Evolutionary conservation across 1,284 basidiomycete genomes (phyloP).

Genomic region (Cerrena zonata): DNA sequence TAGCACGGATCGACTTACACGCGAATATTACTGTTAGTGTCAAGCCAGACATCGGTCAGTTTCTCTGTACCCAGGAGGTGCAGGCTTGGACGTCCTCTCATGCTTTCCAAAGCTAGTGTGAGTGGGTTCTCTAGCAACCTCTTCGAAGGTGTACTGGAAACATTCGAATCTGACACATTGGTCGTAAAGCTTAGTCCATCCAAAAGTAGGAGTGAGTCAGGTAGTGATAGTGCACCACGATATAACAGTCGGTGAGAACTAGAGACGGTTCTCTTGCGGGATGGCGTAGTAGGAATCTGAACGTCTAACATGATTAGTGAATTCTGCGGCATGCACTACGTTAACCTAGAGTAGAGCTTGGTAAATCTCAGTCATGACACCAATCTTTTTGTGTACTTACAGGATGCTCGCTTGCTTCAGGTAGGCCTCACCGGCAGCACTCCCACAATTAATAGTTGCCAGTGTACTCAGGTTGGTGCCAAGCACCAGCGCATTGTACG

Average conservation of each 20-base stretch:
- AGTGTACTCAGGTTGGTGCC: too few species aligned
- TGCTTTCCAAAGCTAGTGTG: constrained; percentile 68
- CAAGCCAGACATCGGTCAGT: constrained; percentile 52
- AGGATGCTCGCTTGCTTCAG: too few species aligned
- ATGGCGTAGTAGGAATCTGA: background rate
- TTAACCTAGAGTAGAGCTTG: too few species aligned
- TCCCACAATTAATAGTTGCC: too few species aligned
- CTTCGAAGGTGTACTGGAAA: constrained; percentile 25
- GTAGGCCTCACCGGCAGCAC: too few species aligned
- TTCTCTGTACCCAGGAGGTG: constrained; percentile 50
- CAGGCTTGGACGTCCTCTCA: constrained; percentile 68
- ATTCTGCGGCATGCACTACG: background rate
- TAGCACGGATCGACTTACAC: constrained; percentile 52
- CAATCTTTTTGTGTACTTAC: too few species aligned
- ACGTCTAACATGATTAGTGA: background rate
- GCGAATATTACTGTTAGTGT: constrained; percentile 53
- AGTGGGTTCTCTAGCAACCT: constrained; percentile 60
- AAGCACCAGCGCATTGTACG: too few species aligned
- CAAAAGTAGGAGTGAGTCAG: constrained; percentile 63
- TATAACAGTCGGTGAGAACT: constrained; percentile 54
- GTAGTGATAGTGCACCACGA: constrained; percentile 67
- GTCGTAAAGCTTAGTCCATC: constrained; percentile 69
- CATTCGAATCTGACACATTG: constrained; percentile 29
- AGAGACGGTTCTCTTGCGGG: background rate
- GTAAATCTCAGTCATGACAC: too few species aligned